phyloP scores from a whole-genome alignment of 805 yeast genomes.

The Yamadazyma tumulicola region DNA sequence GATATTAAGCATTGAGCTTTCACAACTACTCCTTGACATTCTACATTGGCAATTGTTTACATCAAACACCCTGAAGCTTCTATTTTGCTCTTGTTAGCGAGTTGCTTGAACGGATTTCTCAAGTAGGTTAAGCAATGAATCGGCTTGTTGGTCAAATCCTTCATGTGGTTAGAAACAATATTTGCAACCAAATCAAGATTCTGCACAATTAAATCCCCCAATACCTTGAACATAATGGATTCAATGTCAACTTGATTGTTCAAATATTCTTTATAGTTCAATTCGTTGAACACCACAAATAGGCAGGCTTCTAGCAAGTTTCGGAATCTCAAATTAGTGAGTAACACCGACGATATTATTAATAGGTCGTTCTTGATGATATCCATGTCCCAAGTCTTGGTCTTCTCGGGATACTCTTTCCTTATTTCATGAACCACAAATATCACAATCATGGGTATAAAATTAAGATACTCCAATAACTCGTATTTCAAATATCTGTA shows the following conservation, averaged over 20 bases:
- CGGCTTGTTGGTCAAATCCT: conserved; percentile 4
- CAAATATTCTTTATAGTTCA: conserved; percentile 10
- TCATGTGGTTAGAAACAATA: conserved; percentile 2
- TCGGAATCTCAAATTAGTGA: conserved; percentile 4
- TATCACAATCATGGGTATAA: conserved; percentile 9
- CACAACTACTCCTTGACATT: too few species aligned
- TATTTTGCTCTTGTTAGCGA: too few species aligned
- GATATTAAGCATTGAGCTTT: too few species aligned
- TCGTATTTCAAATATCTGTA: conserved; percentile 9
- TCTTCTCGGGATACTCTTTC: conserved; percentile 1
- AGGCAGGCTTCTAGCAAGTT: conserved; percentile 4
- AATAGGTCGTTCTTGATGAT: conserved; percentile 3
- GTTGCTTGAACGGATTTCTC: conserved; percentile 1
- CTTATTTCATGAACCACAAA: conserved; percentile 9
- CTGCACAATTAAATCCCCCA: conserved; percentile 8
- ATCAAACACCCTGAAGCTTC: too few species aligned
- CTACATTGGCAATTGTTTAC: too few species aligned
- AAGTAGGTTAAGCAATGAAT: conserved; percentile 1
- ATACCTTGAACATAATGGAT: conserved; percentile 7
- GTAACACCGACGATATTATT: conserved; percentile 6
- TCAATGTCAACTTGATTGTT: conserved; percentile 5
- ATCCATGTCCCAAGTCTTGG: not conserved
- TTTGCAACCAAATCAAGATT: not conserved
- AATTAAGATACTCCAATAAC: conserved; percentile 10
- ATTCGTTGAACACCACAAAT: conserved; percentile 1